Base-by-base conservation (phyloP, 2,329 filamentous ascomycete species). In the Dendrostoma leiphaemia region DNA sequence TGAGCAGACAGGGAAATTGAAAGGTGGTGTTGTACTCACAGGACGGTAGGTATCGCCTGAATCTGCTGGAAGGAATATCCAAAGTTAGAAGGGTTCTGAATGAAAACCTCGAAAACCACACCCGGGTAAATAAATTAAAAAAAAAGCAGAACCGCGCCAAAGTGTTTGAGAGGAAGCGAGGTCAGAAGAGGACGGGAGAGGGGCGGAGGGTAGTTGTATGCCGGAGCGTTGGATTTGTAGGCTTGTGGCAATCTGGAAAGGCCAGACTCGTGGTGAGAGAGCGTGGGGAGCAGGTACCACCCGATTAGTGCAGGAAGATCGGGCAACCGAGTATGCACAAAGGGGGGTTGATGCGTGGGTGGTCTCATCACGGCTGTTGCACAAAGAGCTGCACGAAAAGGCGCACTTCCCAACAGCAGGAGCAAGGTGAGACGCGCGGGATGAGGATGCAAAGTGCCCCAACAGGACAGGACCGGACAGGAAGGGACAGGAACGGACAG, bases 11-110 rank as follows among this genome's bases (percentile, higher is more conserved):
- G 6, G 35, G 32, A 34, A 46, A 28, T 23, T n/a, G 34, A 28
- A 32, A 37, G 46, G 35, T 40, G 26, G 43, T 24, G 52, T 49
- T 51, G 53, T 61, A 79, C 78, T 80, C 72, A 81, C 81, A 66
- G 81, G 79, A 69, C 81, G 80, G 70, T 84, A 84, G 61, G 73
- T 84, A 66, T 84, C 81, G 71, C 78, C 78, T 64, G 79, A 77
- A 65, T 84, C 81, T 69, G 81, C 81, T 84, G 70, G 65, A 71
- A 61, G 69, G 60, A 59, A 60, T 62, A 65, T 60, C 51, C 35
- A 59, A 64, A 49, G 74, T 76, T 73, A 79, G 73, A 75, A 68
- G 57, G 59, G 60, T 40, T n/a, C 13, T 35, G 26, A 43, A 53
- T 37, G 38, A 46, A 44, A 35, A n/a, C n/a, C n/a, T n/a, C n/a